Conservation (phyloP, 805 yeast genomes). For the Cyberlindnera nakhonratchasimensis region DNA sequence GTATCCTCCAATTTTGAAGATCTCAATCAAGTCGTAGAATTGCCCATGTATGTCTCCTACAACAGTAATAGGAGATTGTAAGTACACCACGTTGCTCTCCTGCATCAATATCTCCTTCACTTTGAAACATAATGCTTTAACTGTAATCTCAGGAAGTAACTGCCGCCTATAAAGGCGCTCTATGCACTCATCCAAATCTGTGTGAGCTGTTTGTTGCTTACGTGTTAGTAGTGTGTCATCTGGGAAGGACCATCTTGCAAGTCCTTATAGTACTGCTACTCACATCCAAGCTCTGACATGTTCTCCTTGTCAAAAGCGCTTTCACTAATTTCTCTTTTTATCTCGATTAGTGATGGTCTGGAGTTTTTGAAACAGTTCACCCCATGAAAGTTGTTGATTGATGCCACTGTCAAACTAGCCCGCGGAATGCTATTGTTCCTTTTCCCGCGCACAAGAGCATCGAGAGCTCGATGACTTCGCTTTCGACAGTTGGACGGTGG, state of each 20-base stretch:
- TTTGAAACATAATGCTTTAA: slow-evolving; percentile 72
- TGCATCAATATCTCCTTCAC: slow-evolving; percentile 74
- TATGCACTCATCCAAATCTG: slow-evolving; percentile 66
- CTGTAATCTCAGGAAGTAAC: slow-evolving; percentile 65
- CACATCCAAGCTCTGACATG: slow-evolving; percentile 2
- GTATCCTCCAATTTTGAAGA: slow-evolving; percentile 88
- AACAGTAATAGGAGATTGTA: slow-evolving; percentile 84
- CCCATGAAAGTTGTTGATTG: not conserved
- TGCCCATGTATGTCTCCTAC: slow-evolving; percentile 99
- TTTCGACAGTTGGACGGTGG: no score
- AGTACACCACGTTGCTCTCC: slow-evolving; percentile 84
- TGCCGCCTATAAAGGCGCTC: slow-evolving; percentile 62
- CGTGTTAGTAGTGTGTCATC: slow-evolving; percentile 6
- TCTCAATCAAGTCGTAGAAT: slow-evolving; percentile 88
- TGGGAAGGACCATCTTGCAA: not conserved
- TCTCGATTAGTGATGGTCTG: no score
- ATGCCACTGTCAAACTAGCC: not conserved
- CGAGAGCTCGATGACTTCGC: not conserved
- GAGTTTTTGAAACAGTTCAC: not conserved
- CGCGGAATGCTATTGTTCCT: slow-evolving; percentile 1
- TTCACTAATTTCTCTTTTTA: not conserved
- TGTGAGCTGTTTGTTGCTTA: slow-evolving; percentile 1
- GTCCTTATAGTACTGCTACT: not conserved
- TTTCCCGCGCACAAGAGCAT: no score
- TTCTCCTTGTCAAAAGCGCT: not conserved